phyloP scores from a whole-genome alignment of 768 basidiomycete species.

The Macrolepiota dolichaula region DNA sequence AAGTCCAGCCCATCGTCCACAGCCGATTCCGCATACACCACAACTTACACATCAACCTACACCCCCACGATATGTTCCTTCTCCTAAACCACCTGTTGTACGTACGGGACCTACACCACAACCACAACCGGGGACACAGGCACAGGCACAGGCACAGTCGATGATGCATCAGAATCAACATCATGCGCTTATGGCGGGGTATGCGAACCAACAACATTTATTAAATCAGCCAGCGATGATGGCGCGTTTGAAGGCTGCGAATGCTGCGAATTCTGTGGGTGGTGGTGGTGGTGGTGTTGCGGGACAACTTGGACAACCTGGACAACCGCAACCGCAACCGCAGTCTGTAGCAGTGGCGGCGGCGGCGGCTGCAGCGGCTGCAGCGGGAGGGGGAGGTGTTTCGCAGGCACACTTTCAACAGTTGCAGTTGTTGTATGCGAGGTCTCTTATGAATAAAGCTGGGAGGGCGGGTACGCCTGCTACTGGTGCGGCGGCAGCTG shows the following conservation, averaged over 20 bases:
- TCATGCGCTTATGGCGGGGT: neutral
- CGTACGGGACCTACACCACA: conserved; percentile 5
- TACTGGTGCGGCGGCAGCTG: neutral
- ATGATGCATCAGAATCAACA: conserved; percentile 10
- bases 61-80: conserved; percentile 14
- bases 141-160: conserved; percentile 13
- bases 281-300: too few species aligned
- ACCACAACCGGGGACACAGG: conserved; percentile 12
- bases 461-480: neutral
- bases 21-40: conserved; percentile 9
- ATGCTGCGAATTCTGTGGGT: neutral
- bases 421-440: too few species aligned
- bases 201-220: conserved; percentile 10
- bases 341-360: conserved; percentile 19
- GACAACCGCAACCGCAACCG: conserved; percentile 16
- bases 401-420: too few species aligned
- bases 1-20: conserved; percentile 15
- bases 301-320: too few species aligned
- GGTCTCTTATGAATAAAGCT: neutral
- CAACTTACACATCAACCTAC: conserved; percentile 6
- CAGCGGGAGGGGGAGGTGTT: too few species aligned
- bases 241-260: conserved; percentile 25
- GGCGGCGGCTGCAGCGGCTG: too few species aligned
- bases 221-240: conserved; percentile 17
- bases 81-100: conserved; percentile 18